Evolutionary conservation across 106 monocot genomes (phyloP).

Genomic region (Cymbidium sinense): DNA sequence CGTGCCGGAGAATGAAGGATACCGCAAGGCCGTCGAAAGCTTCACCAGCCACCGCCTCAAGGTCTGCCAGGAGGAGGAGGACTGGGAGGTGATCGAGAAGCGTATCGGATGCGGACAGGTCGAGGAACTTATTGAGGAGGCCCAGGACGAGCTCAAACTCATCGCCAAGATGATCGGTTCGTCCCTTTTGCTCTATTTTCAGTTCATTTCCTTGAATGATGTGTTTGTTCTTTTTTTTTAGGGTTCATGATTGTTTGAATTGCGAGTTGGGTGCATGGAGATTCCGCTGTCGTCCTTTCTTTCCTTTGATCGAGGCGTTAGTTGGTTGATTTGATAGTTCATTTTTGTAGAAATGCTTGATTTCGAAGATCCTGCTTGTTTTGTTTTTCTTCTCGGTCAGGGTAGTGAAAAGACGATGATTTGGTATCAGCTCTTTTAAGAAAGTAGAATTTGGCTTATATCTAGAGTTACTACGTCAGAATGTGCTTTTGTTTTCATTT

Average conservation of each 20-base stretch:
- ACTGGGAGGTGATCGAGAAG: slow-evolving; percentile 88
- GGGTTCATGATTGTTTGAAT: not conserved
- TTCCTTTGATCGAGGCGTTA: not conserved
- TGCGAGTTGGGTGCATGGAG: not conserved
- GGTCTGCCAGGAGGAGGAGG: slow-evolving; percentile 80
- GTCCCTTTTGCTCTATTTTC: not conserved
- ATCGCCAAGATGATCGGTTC: slow-evolving; percentile 87
- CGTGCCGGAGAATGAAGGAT: slow-evolving; percentile 76
- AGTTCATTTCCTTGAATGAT: not conserved
- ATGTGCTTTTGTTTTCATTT: too few relatives aligned
- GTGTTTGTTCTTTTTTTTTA: not conserved
- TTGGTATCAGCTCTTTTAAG: not conserved
- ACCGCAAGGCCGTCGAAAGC: slow-evolving; percentile 89
- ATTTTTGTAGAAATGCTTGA: not conserved
- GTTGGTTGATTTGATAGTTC: not conserved
- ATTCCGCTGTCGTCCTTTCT: not conserved
- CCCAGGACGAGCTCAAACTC: slow-evolving; percentile 85
- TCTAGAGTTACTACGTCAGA: not conserved
- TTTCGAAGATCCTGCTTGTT: not conserved
- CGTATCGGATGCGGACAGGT: slow-evolving; percentile 84
- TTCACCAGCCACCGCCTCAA: slow-evolving; percentile 73
- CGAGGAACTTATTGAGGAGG: slow-evolving; percentile 98
- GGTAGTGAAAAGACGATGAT: not conserved
- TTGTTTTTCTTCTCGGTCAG: not conserved
- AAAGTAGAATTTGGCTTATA: not conserved